Conservation (phyloP, 768 basidiomycete genomes). For the Melanogaster broomeanus region DNA sequence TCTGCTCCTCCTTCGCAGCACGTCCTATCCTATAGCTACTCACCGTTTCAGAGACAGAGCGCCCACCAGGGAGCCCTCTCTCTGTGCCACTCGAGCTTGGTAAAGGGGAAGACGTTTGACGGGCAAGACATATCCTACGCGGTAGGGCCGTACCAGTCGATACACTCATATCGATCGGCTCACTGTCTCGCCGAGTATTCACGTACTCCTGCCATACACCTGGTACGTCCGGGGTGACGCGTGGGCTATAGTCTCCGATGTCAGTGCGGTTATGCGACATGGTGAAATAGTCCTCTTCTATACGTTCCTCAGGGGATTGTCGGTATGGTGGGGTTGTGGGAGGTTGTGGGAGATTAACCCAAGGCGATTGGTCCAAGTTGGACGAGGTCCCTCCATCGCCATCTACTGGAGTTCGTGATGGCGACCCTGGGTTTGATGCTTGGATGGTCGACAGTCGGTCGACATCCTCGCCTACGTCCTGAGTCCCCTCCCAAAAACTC, state of each 20-base stretch:
- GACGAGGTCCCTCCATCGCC: neutral
- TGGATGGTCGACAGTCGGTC: conserved; percentile 25
- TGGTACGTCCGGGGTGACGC: conserved; percentile 16
- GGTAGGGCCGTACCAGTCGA: conserved; percentile 49
- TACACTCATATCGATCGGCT: conserved; percentile 30
- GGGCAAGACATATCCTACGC: conserved; percentile 53
- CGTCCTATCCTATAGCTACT: conserved; percentile 42
- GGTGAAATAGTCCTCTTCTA: conserved; percentile 34
- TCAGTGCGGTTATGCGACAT: conserved; percentile 26
- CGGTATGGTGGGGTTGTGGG: conserved; percentile 20
- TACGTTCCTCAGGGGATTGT: conserved; percentile 25
- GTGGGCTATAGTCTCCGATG: conserved; percentile 16
- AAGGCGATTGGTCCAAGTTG: conserved; percentile 8
- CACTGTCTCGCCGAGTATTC: conserved; percentile 26
- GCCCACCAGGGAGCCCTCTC: conserved; percentile 32
- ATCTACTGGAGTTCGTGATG: conserved; percentile 11
- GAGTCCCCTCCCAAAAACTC: conserved; percentile 80
- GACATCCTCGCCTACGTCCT: conserved; percentile 52
- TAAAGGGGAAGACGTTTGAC: conserved; percentile 67
- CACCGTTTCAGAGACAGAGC: conserved; percentile 34
- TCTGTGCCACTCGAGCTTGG: conserved; percentile 43
- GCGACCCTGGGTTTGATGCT: conserved; percentile 25
- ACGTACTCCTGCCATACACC: conserved; percentile 29
- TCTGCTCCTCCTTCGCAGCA: conserved; percentile 66
- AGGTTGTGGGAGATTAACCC: conserved; percentile 4